Evolutionary conservation across 2,329 filamentous ascomycete species (phyloP).

Genomic region (Cytospora schulzeri): DNA sequence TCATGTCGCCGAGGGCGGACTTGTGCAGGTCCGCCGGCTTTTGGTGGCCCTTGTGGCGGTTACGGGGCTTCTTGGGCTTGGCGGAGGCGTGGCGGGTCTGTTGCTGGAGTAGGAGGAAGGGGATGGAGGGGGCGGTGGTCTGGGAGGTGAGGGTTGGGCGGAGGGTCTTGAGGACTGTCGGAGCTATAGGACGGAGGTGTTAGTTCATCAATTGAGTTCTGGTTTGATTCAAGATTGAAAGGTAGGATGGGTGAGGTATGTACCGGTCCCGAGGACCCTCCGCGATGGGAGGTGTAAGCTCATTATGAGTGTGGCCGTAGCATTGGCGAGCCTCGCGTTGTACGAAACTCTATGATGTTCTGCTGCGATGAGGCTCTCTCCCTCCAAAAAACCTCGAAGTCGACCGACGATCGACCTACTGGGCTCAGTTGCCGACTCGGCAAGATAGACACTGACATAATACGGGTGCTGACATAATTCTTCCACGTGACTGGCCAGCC

Average conservation of each 20-base stretch:
- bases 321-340: constrained; percentile 25
- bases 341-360: constrained; percentile 19
- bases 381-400: constrained; percentile 16
- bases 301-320: constrained; percentile 50
- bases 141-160: constrained; percentile 24
- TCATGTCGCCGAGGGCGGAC: constrained; percentile 29
- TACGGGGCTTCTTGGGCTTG: constrained; percentile 32
- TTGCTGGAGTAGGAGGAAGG: constrained; percentile 4
- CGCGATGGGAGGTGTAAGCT: constrained; percentile 65
- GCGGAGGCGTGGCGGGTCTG: constrained; percentile 18
- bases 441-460: no score
- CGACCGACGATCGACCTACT: background rate
- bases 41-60: constrained; percentile 38
- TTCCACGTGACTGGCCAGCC: constrained; percentile 16
- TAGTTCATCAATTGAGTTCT: constrained; percentile 29
- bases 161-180: constrained; percentile 27
- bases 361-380: constrained; percentile 1
- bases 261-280: constrained; percentile 64
- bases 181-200: constrained; percentile 16
- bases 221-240: background rate
- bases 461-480: constrained; percentile 20
- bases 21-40: constrained; percentile 32
- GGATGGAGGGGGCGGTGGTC: constrained; percentile 3
- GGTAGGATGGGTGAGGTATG: constrained; percentile 27
- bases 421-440: constrained; percentile 9